Conservation (phyloP, 1,284 basidiomycete genomes). For the Somion occarium region DNA sequence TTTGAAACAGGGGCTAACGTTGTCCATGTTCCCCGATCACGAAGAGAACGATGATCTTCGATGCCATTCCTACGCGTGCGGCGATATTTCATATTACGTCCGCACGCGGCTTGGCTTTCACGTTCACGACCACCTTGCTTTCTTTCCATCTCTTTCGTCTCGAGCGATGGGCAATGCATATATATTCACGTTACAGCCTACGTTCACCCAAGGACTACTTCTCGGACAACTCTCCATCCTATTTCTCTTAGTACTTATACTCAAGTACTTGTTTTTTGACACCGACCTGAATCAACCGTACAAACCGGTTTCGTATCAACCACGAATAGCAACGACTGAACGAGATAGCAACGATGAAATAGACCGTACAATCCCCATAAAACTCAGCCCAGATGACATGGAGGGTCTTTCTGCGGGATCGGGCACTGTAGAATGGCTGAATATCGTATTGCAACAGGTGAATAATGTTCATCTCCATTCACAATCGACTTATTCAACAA, state of each 20-base stretch:
- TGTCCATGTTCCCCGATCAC: not conserved
- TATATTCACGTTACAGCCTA: conserved; percentile 70
- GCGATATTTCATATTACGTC: not conserved
- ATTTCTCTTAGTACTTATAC: conserved; percentile 59
- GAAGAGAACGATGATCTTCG: conserved; percentile 3
- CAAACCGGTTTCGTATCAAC: conserved; percentile 53
- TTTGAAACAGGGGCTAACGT: conserved; percentile 17
- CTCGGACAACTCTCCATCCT: conserved; percentile 78
- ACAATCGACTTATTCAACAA: not conserved
- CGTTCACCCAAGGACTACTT: conserved; percentile 80
- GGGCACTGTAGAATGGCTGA: conserved; percentile 80
- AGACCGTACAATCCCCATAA: not conserved
- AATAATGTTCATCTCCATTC: conserved; percentile 5
- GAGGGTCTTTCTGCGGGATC: conserved; percentile 4
- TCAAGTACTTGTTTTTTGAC: conserved; percentile 81
- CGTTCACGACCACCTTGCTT: not conserved
- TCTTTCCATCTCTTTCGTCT: too few species aligned
- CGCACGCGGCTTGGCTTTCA: not conserved
- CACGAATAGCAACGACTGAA: conserved; percentile 37
- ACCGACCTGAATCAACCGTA: conserved; percentile 48
- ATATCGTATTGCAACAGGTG: conserved; percentile 64
- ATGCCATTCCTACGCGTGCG: not conserved
- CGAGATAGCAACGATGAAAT: conserved; percentile 8
- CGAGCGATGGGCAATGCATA: conserved; percentile 52
- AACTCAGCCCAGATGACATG: conserved; percentile 3